These are phyloP conservation scores for Penicillium sp. DNA, from an alignment of 2,329 filamentous ascomycete genomes.

Conservation along the genomic window DNA sequence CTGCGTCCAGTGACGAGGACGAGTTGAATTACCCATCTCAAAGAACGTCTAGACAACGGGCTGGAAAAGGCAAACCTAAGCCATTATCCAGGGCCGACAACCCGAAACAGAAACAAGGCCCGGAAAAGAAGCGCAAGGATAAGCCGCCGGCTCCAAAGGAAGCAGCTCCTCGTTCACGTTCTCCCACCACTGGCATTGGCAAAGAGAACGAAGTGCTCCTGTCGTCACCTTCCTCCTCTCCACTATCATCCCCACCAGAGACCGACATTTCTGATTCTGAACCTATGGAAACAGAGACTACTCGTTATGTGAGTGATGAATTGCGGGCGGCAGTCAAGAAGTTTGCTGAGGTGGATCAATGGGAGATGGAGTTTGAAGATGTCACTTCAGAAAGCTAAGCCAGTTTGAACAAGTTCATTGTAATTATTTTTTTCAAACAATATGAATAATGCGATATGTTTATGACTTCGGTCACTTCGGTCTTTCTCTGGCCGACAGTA, in stretches of 20 bases:
- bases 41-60: conserved; percentile 16
- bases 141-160: conserved; percentile 5
- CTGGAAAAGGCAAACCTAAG: conserved; percentile 19
- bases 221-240: conserved; percentile 35
- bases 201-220: conserved; percentile 32
- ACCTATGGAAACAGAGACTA: conserved; percentile 8
- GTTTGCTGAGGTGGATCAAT: conserved; percentile 43
- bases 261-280: conserved; percentile 32
- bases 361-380: conserved; percentile 46
- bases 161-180: conserved; percentile 14
- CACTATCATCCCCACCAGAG: conserved; percentile 33
- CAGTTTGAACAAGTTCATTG: background rate
- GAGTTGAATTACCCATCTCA: conserved; percentile 34
- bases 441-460: background rate
- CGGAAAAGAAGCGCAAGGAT: conserved; percentile 16
- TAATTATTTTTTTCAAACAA: background rate
- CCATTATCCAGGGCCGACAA: conserved; percentile 19
- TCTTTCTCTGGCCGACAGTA: conserved; percentile 6
- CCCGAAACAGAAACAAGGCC: conserved; percentile 16
- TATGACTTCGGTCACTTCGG: background rate
- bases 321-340: conserved; percentile 36
- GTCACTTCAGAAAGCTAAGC: conserved; percentile 29
- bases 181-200: conserved; percentile 16
- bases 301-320: conserved; percentile 35
- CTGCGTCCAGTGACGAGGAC: conserved; percentile 34